A percentile compares a stretch with the other conserved stretches of the same genome.
These are phyloP conservation scores for Sporobolomyces phaffii DNA, from an alignment of 768 basidiomycete genomes.

Conservation along the genomic window DNA sequence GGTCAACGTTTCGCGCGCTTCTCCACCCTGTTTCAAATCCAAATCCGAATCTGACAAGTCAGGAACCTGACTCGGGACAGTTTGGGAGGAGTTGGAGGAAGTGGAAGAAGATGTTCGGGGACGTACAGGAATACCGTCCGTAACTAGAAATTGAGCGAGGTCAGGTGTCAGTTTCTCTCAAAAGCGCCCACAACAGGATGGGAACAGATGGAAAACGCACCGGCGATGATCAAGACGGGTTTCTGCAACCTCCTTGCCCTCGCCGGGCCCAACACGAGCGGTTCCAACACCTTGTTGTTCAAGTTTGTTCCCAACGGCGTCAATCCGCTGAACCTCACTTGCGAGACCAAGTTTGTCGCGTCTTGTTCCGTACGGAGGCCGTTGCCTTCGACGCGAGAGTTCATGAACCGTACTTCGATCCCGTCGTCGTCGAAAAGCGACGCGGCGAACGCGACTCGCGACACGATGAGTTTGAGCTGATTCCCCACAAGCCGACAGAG, in stretches of 20 bases:
- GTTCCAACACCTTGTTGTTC: slow-evolving; percentile 48
- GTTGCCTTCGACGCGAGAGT: slow-evolving; percentile 46
- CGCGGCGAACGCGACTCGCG: slow-evolving; percentile 22
- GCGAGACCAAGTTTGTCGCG: slow-evolving; percentile 45
- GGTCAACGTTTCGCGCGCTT: slow-evolving; percentile 20
- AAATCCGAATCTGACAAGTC: too few relatives aligned
- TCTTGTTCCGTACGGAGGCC: slow-evolving; percentile 45
- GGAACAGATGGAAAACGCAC: background rate
- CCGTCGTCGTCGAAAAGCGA: slow-evolving; percentile 8
- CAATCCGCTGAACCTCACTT: slow-evolving; percentile 46
- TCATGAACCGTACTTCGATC: slow-evolving; percentile 46
- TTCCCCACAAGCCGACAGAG: background rate
- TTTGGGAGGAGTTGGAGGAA: too few relatives aligned
- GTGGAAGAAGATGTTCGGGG: background rate
- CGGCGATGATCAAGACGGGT: slow-evolving; percentile 48
- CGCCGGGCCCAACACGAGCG: slow-evolving; percentile 48
- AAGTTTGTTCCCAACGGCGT: slow-evolving; percentile 39
- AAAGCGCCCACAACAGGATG: background rate
- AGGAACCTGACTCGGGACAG: background rate
- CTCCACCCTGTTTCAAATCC: slow-evolving; percentile 21
- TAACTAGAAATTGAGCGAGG: slow-evolving; percentile 27
- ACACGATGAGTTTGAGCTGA: slow-evolving; percentile 43
- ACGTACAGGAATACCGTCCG: slow-evolving; percentile 31
- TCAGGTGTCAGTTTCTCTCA: background rate
- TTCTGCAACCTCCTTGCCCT: slow-evolving; percentile 45